Conservation (phyloP, 495 filamentous ascomycete species). For the Usnea hakonensis region DNA sequence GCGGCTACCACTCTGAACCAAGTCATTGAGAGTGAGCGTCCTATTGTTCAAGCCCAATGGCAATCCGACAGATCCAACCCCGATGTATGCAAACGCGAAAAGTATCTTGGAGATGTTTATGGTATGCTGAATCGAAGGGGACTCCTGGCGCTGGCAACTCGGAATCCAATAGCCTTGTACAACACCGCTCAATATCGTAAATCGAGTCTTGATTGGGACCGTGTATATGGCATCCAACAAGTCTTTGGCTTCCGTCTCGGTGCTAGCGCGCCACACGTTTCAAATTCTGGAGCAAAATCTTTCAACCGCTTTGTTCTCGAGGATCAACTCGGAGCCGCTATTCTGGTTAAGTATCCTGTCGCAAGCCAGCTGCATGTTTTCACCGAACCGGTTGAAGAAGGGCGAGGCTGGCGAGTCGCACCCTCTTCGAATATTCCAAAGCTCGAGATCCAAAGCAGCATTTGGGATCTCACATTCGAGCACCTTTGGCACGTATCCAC, state of each 20-base stretch:
- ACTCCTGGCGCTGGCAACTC: background rate
- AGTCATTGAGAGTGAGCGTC: too few relatives aligned
- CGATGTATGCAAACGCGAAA: too few relatives aligned
- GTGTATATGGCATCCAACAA: background rate
- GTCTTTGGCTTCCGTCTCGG: background rate
- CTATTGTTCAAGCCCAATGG: too few relatives aligned
- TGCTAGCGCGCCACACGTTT: too few relatives aligned
- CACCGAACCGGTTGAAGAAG: background rate
- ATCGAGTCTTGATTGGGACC: background rate
- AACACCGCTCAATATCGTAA: background rate
- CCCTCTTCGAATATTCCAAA: background rate
- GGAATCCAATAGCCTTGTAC: background rate
- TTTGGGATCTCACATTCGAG: background rate
- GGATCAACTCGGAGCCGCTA: too few relatives aligned
- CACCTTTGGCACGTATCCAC: too few relatives aligned
- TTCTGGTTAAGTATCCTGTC: background rate
- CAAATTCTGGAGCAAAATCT: too few relatives aligned
- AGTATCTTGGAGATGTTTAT: too few relatives aligned
- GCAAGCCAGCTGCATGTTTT: background rate
- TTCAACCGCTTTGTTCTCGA: too few relatives aligned
- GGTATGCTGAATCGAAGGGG: too few relatives aligned
- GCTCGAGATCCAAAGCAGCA: background rate
- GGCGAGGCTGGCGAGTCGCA: background rate
- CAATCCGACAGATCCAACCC: too few relatives aligned
- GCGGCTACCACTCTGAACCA: too few relatives aligned